These are phyloP conservation scores for Pleurotus tuoliensis DNA, from an alignment of 768 basidiomycete species.

Conservation along the genomic window DNA sequence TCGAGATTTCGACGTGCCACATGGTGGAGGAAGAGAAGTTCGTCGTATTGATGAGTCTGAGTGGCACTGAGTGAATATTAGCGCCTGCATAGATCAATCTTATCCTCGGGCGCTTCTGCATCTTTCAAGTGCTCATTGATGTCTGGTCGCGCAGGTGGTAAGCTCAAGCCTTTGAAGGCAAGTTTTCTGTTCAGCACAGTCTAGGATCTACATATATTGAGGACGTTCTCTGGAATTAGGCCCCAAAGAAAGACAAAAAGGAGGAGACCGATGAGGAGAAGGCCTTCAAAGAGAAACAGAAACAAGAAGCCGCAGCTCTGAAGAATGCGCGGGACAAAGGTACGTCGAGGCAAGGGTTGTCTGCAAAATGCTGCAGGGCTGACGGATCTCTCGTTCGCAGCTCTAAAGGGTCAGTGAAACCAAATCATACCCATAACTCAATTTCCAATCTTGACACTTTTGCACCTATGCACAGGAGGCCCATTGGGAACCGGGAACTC, in stretches of 20 bases:
- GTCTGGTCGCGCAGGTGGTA: conserved; percentile 76
- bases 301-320: conserved; percentile 66
- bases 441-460: conserved; percentile 9
- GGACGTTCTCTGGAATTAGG: conserved; percentile 34
- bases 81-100: background rate
- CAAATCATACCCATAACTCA: background rate
- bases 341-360: conserved; percentile 22
- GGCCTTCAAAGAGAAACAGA: conserved; percentile 75
- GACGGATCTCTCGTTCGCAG: conserved; percentile 25
- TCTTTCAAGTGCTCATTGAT: conserved; percentile 27
- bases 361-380: conserved; percentile 1
- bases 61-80: background rate
- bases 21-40: background rate
- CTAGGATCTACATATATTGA: background rate
- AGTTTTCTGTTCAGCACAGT: background rate
- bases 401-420: conserved; percentile 45
- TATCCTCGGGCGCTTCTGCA: background rate
- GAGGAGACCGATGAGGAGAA: conserved; percentile 67
- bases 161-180: conserved; percentile 86
- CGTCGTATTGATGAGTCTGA: background rate
- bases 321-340: conserved; percentile 76
- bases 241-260: conserved; percentile 78
- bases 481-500: conserved; percentile 52
- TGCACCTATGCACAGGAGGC: conserved; percentile 44
- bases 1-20: background rate